Conservation (phyloP, 495 filamentous ascomycete species). For the Hypoxylon cercidicola region DNA sequence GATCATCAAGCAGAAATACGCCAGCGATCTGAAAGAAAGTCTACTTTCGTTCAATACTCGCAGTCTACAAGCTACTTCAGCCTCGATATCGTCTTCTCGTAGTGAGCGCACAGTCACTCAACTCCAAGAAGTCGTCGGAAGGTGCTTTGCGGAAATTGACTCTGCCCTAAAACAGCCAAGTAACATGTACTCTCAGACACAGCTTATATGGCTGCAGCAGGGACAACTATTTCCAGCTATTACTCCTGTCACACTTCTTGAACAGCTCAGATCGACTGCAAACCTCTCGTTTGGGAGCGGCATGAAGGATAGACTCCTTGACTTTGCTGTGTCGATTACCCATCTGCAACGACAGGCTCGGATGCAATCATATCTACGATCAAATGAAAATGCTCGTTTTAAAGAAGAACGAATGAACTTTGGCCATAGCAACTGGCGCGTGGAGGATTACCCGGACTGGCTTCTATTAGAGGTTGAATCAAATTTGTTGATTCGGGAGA, state of each 20-base stretch:
- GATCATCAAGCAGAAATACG: slow-evolving; percentile 37
- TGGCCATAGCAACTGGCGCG: slow-evolving; percentile 65
- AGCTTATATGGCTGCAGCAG: slow-evolving; percentile 56
- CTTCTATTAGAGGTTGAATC: slow-evolving; percentile 67
- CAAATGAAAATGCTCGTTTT: slow-evolving; percentile 28
- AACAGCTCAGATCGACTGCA: slow-evolving; percentile 59
- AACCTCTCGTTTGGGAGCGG: slow-evolving; percentile 45
- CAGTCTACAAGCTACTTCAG: not conserved
- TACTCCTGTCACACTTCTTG: slow-evolving; percentile 61
- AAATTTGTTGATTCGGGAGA: slow-evolving; percentile 61
- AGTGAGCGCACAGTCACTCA: slow-evolving; percentile 31
- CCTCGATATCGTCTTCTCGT: not conserved
- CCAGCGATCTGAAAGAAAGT: slow-evolving; percentile 29
- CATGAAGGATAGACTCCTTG: slow-evolving; percentile 57
- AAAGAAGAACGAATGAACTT: slow-evolving; percentile 53
- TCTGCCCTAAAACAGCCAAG: slow-evolving; percentile 20
- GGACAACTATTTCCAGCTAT: slow-evolving; percentile 64
- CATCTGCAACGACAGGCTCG: slow-evolving; percentile 54
- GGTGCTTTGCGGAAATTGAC: slow-evolving; percentile 10
- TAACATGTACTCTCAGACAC: slow-evolving; percentile 8
- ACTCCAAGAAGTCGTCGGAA: slow-evolving; percentile 42
- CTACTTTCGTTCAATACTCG: slow-evolving; percentile 6
- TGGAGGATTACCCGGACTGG: slow-evolving; percentile 61
- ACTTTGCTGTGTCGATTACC: slow-evolving; percentile 56
- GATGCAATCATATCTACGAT: slow-evolving; percentile 44